Evolutionary conservation across 371 early-diverging fungal species (phyloP).

Genomic region (Mortierella sp.): DNA sequence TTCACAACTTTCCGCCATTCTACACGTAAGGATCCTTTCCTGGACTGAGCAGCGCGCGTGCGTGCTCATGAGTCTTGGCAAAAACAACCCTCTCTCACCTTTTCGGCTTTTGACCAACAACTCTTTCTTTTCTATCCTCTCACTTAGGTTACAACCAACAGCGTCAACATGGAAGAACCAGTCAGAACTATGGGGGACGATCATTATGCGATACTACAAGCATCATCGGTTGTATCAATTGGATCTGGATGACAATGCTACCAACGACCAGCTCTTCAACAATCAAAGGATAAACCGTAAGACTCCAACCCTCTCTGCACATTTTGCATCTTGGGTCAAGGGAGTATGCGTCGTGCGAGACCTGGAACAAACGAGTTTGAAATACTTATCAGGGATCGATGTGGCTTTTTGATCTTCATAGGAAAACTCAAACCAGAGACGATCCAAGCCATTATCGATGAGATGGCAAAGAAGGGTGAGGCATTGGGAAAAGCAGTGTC

Average conservation of each 20-base stretch:
- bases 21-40: slow-evolving; percentile 74
- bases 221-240: slow-evolving; percentile 72
- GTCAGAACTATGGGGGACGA: slow-evolving; percentile 78
- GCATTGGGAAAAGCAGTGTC: neutral
- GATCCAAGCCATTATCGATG: slow-evolving; percentile 75
- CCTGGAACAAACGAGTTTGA: too few relatives aligned
- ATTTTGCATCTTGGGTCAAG: too few relatives aligned
- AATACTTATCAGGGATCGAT: too few relatives aligned
- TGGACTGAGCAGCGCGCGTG: neutral
- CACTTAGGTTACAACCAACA: slow-evolving; percentile 80
- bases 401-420: slow-evolving; percentile 9
- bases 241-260: slow-evolving; percentile 70
- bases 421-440: slow-evolving; percentile 68
- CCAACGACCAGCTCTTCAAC: slow-evolving; percentile 67
- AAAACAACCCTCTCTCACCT: neutral
- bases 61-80: too few relatives aligned
- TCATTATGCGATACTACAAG: slow-evolving; percentile 76
- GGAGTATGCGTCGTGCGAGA: too few relatives aligned
- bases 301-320: slow-evolving; percentile 4
- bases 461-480: slow-evolving; percentile 77
- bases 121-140: neutral
- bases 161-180: slow-evolving; percentile 87
- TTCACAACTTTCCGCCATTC: slow-evolving; percentile 90
- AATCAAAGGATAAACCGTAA: slow-evolving; percentile 75
- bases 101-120: too few relatives aligned